Conservation (phyloP, 2,329 filamentous ascomycete genomes). For the Cercospora nicotianae region DNA sequence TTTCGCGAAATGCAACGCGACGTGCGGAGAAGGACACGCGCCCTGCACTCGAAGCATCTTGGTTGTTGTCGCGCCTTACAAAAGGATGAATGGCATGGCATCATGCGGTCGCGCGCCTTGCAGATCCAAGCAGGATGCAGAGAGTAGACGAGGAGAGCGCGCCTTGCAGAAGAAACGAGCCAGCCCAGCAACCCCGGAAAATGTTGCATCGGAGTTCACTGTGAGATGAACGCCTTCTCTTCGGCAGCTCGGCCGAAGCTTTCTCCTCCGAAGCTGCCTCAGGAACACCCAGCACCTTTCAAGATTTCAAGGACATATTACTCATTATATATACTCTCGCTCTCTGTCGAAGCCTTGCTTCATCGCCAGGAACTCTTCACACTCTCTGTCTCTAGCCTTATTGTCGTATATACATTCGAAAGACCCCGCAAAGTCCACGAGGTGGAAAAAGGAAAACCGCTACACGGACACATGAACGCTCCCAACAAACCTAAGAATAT, state of each 20-base stretch:
- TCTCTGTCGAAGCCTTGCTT: neutral
- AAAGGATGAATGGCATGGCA: neutral
- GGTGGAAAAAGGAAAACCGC: neutral
- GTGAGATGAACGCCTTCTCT: neutral
- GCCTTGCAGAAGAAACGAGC: neutral
- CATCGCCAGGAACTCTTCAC: neutral
- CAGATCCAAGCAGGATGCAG: neutral
- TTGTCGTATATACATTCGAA: constrained; percentile 12
- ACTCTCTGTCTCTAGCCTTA: constrained; percentile 12
- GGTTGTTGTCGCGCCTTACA: neutral
- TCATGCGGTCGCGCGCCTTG: neutral
- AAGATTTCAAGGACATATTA: constrained; percentile 13
- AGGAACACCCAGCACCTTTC: neutral
- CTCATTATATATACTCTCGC: constrained; percentile 17
- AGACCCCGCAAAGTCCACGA: neutral
- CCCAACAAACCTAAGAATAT: neutral
- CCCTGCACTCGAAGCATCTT: neutral
- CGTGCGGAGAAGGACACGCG: neutral
- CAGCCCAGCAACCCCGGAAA: neutral
- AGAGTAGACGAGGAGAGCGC: neutral
- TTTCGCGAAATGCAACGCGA: neutral
- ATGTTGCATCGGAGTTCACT: neutral
- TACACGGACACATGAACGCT: neutral
- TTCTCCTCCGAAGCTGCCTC: neutral
- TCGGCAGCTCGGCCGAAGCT: neutral